A percentile compares a stretch with the other conserved stretches of the same genome.
Evolutionary conservation across 2,329 filamentous ascomycete genomes (phyloP).

Genomic region (Scedosporium apiospermum): DNA sequence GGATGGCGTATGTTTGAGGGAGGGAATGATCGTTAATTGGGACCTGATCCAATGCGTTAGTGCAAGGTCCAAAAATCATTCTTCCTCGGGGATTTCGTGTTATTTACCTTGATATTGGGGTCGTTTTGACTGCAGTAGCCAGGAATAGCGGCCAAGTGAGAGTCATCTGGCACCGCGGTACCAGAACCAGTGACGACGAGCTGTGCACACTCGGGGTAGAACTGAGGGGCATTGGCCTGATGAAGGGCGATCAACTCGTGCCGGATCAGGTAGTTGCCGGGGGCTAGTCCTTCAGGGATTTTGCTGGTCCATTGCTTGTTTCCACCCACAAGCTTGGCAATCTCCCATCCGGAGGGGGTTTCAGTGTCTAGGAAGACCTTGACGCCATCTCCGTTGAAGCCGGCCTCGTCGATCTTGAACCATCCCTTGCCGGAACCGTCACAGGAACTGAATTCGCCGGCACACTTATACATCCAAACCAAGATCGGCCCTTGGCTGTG

Average conservation of each 20-base stretch:
- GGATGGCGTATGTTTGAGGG: constrained; percentile 12
- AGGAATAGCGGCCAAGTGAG: constrained; percentile 26
- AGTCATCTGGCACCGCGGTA: constrained; percentile 15
- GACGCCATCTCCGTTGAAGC: constrained; percentile 28
- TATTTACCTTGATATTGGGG: constrained; percentile 34
- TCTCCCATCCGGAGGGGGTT: constrained; percentile 23
- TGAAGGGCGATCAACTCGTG: constrained; percentile 47
- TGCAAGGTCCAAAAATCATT: neutral
- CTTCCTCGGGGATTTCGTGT: constrained; percentile 10
- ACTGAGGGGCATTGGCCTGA: constrained; percentile 36
- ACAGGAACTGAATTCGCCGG: constrained; percentile 28
- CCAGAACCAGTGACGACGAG: constrained; percentile 45
- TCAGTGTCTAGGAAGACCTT: constrained; percentile 21
- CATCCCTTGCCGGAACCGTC: constrained; percentile 41
- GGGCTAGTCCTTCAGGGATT: constrained; percentile 33
- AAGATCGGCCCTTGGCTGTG: constrained; percentile 41
- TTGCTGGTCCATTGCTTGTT: constrained; percentile 38
- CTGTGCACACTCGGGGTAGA: constrained; percentile 51
- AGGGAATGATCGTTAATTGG: constrained; percentile 11
- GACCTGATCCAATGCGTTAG: constrained; percentile 7
- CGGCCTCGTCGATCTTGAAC: constrained; percentile 33
- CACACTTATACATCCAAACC: constrained; percentile 42
- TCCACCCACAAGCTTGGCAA: constrained; percentile 35
- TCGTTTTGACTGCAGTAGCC: constrained; percentile 38
- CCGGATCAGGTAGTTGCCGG: constrained; percentile 44